phyloP scores from a whole-genome alignment of 345 rosid genomes.

The Euphorbia tirucalli region DNA sequence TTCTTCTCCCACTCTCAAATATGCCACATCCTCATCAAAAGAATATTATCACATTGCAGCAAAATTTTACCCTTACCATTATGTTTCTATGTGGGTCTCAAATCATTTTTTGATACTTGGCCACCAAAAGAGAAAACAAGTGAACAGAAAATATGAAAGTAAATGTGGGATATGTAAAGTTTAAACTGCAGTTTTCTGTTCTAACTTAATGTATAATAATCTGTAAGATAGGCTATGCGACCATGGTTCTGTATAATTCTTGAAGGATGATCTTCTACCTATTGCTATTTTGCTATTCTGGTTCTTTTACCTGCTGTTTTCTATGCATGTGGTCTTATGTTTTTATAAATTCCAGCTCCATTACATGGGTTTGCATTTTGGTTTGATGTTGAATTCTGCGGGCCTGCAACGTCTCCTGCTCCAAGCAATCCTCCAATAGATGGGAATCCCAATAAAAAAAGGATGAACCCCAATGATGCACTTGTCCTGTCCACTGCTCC shows the following conservation, averaged over 20 bases:
- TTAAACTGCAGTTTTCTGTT: background rate
- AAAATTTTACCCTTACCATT: too few species aligned
- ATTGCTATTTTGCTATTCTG: background rate
- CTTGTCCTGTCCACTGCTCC: constrained; percentile 88
- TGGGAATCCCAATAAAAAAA: constrained; percentile 58
- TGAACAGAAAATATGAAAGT: background rate
- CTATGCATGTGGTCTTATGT: constrained; percentile 9
- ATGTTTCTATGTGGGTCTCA: background rate
- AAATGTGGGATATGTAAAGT: background rate
- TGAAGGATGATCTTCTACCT: background rate
- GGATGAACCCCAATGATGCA: constrained; percentile 60
- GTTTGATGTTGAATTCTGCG: constrained; percentile 90
- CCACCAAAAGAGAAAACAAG: background rate
- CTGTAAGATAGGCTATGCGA: background rate
- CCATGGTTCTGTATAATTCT: background rate
- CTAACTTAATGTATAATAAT: background rate
- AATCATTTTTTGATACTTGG: background rate
- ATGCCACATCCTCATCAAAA: background rate
- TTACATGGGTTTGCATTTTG: constrained; percentile 98
- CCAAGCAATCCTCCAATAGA: constrained; percentile 38
- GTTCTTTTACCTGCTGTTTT: background rate
- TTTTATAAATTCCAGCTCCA: constrained; percentile 60
- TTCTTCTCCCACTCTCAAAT: constrained; percentile 1
- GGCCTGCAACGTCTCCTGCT: constrained; percentile 43
- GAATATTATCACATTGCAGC: background rate